Conservation (phyloP, 495 filamentous ascomycete species). For the Neurospora sp. region DNA sequence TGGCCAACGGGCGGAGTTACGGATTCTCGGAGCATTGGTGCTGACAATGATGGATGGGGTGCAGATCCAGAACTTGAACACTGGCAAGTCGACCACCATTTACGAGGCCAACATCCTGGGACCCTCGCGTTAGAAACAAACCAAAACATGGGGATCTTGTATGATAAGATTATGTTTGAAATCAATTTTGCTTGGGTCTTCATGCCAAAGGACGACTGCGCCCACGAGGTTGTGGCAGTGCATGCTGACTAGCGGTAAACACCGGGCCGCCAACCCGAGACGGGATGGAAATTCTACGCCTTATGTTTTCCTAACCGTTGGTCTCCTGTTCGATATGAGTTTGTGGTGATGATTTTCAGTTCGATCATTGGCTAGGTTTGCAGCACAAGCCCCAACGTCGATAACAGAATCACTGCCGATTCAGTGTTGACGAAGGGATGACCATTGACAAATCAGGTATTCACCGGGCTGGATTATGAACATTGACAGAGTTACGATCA, state of each 20-base stretch:
- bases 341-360: not conserved
- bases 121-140: not conserved
- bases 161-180: not conserved
- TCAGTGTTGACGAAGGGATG: too few relatives aligned
- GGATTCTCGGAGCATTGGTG: not conserved
- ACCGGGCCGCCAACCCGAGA: not conserved
- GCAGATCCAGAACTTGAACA: constrained; percentile 34
- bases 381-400: not conserved
- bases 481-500: not conserved
- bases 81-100: constrained; percentile 29
- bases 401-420: not conserved
- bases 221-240: not conserved
- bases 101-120: constrained; percentile 35
- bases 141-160: not conserved
- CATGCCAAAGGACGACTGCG: not conserved
- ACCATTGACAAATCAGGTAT: not conserved
- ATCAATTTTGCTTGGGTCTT: not conserved
- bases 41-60: not conserved
- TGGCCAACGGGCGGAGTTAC: not conserved
- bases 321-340: not conserved
- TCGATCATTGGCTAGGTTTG: not conserved
- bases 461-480: not conserved
- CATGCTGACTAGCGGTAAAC: not conserved
- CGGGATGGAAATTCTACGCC: not conserved
- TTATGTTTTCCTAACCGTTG: not conserved